phyloP scores from a whole-genome alignment of 441 rosid species.

The Erodium chrysanthum region DNA sequence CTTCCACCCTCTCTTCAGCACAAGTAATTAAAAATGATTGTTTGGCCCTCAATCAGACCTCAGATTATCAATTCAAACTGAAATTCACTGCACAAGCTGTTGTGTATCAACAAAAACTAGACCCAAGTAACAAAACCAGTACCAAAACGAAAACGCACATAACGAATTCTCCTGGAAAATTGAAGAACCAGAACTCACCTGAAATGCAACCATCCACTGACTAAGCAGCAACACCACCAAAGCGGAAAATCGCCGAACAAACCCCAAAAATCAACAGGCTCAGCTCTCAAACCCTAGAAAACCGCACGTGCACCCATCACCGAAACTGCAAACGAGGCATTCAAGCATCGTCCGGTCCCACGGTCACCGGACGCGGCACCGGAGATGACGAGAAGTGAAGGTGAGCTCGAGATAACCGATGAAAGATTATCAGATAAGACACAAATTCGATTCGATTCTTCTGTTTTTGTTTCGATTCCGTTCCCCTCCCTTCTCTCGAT shows the following conservation, averaged over 20 bases:
- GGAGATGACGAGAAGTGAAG: not conserved
- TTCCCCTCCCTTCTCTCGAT: not conserved
- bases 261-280: not conserved
- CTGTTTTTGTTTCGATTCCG: not conserved
- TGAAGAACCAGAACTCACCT: not conserved
- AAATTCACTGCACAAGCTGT: not conserved
- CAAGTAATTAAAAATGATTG: not conserved
- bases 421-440: constrained; percentile 4
- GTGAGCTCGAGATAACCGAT: no score
- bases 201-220: not conserved
- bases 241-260: not conserved
- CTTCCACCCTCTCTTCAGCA: not conserved
- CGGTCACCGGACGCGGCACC: not conserved
- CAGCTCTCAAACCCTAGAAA: constrained; percentile 7
- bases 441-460: not conserved
- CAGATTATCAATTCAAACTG: not conserved
- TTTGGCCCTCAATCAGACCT: not conserved
- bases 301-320: not conserved
- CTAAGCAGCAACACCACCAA: not conserved
- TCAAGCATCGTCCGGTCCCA: not conserved
- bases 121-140: not conserved
- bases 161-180: not conserved
- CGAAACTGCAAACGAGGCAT: not conserved
- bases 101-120: not conserved
- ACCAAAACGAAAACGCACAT: not conserved